These are phyloP conservation scores for Emergomyces pasteurianus DNA, from an alignment of 2,329 filamentous ascomycete species.

Conservation along the genomic window DNA sequence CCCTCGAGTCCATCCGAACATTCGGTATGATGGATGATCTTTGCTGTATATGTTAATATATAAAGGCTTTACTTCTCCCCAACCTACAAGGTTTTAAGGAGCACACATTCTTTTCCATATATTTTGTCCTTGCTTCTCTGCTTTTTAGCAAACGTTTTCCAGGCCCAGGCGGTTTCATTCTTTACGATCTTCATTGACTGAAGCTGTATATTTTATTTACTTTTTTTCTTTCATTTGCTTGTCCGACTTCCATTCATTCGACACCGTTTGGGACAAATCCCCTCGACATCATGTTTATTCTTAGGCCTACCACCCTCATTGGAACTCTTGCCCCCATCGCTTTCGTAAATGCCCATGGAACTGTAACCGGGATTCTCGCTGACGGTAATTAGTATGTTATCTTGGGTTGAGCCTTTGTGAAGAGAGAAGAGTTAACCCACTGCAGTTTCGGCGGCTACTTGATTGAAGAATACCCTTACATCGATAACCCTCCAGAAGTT, in stretches of 20 bases:
- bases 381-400: conserved; percentile 22
- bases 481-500: conserved; percentile 24
- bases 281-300: not conserved
- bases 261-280: not conserved
- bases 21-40: not conserved
- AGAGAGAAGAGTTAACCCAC: conserved; percentile 10
- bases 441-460: conserved; percentile 32
- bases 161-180: not conserved
- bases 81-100: not conserved
- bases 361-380: conserved; percentile 24
- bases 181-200: conserved; percentile 5
- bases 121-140: not conserved
- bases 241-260: not conserved
- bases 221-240: not conserved
- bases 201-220: not conserved
- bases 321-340: conserved; percentile 21
- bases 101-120: not conserved
- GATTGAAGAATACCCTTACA: conserved; percentile 24
- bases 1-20: not conserved
- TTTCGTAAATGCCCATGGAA: conserved; percentile 30
- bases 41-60: not conserved
- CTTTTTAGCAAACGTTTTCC: not conserved
- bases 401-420: not conserved
- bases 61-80: not conserved
- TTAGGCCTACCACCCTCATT: not conserved